These are phyloP conservation scores for Stevia rebaudiana DNA, from an alignment of 140 eudicot species.

Conservation along the genomic window DNA sequence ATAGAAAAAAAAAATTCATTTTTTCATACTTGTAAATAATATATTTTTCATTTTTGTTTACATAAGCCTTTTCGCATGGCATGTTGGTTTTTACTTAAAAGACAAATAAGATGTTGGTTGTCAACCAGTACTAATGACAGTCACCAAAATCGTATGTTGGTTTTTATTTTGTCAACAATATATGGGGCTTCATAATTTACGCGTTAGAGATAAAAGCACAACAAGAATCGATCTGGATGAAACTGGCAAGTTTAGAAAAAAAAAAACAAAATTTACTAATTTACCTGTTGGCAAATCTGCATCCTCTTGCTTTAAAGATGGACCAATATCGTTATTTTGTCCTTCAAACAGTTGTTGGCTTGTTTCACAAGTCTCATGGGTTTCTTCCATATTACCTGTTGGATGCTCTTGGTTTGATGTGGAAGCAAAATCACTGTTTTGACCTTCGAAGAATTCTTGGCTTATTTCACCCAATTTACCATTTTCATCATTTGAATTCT, in stretches of 20 bases:
- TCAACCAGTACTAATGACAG: background rate
- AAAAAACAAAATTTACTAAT: background rate
- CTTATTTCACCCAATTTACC: constrained; percentile 20
- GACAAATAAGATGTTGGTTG: no score
- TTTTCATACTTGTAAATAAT: background rate
- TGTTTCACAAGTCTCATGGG: constrained; percentile 24
- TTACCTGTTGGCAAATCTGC: constrained; percentile 36
- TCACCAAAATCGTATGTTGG: background rate
- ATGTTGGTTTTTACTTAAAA: no score
- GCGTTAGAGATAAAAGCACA: background rate
- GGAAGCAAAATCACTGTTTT: constrained; percentile 30
- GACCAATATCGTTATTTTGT: constrained; percentile 14
- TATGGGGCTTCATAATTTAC: no score
- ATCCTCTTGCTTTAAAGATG: constrained; percentile 36
- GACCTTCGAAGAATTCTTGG: constrained; percentile 22
- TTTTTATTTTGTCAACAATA: background rate
- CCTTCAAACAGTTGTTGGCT: constrained; percentile 27
- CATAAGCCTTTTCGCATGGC: background rate
- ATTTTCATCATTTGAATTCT: constrained; percentile 27
- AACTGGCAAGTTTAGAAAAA: background rate
- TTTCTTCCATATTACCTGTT: constrained; percentile 26
- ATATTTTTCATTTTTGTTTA: background rate
- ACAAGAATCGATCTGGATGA: background rate
- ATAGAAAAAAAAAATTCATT: background rate
- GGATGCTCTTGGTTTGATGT: constrained; percentile 36